These are phyloP conservation scores for Entamoeba moshkovskii DNA, from an alignment of 208 protist genomes.

Conservation along the genomic window DNA sequence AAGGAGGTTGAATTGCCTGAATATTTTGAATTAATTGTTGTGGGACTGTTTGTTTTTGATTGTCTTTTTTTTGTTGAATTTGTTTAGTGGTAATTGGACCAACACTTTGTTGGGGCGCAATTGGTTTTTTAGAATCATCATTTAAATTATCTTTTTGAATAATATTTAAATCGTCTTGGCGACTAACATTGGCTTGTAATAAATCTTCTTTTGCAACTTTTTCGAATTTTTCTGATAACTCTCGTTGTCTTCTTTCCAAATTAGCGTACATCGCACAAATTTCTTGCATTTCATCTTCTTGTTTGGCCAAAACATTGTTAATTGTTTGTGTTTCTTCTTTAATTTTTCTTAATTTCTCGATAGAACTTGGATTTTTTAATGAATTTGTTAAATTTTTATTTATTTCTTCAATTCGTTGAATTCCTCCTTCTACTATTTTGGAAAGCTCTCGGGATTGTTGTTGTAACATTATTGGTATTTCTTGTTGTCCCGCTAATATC, in stretches of 20 bases:
- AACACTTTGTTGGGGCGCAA: background rate
- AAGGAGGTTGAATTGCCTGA: background rate
- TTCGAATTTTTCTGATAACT: background rate
- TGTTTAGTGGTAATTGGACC: no score
- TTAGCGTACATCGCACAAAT: background rate
- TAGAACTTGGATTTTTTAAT: background rate
- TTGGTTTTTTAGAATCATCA: no score
- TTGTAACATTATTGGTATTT: background rate
- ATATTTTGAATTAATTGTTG: background rate
- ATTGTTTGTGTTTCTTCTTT: background rate
- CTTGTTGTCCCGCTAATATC: background rate
- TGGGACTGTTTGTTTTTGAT: background rate
- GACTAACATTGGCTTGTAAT: background rate
- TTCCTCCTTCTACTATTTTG: background rate
- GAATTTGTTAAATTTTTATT: background rate
- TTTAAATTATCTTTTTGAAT: background rate
- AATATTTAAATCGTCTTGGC: background rate
- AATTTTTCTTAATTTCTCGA: background rate
- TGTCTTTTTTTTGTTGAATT: background rate
- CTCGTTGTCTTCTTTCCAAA: background rate
- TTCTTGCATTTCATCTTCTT: background rate
- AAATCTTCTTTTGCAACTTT: background rate
- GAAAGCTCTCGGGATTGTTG: background rate
- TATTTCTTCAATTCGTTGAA: background rate
- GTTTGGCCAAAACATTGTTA: background rate